phyloP scores from a whole-genome alignment of 257 asterid genomes.

The Echium plantagineum region DNA sequence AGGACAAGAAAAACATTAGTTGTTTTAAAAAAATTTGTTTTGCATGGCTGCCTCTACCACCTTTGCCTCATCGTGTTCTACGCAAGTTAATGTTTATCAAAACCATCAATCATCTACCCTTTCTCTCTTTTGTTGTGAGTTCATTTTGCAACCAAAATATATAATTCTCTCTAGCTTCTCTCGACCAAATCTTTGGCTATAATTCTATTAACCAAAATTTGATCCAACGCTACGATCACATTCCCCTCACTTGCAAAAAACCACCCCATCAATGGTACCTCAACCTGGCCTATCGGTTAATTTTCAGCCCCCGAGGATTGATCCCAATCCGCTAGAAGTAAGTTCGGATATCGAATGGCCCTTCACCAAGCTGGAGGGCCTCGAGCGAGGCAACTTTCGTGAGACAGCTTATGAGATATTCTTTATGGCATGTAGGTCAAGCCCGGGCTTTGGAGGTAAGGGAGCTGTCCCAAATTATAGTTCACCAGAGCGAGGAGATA shows the following conservation, averaged over 20 bases:
- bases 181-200: constrained; percentile 17
- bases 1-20: too few species aligned
- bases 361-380: constrained; percentile 43
- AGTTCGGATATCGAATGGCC: constrained; percentile 28
- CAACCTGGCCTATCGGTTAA: constrained; percentile 23
- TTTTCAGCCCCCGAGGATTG: constrained; percentile 13
- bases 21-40: too few species aligned
- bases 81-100: background rate
- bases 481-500: too few species aligned
- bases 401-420: constrained; percentile 90
- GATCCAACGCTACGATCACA: constrained; percentile 2
- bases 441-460: too few species aligned
- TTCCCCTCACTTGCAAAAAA: too few species aligned
- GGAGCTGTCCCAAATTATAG: too few species aligned
- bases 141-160: constrained; percentile 4
- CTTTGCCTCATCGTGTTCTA: background rate
- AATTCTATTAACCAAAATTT: constrained; percentile 10
- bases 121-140: constrained; percentile 13
- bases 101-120: background rate
- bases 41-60: background rate
- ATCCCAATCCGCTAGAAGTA: constrained; percentile 4
- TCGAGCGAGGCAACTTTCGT: constrained; percentile 46
- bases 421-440: constrained; percentile 62
- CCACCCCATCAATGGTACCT: constrained; percentile 24
- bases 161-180: constrained; percentile 31